phyloP scores from a whole-genome alignment of 1,284 basidiomycete genomes.

The Cryptococcus neoformans region DNA sequence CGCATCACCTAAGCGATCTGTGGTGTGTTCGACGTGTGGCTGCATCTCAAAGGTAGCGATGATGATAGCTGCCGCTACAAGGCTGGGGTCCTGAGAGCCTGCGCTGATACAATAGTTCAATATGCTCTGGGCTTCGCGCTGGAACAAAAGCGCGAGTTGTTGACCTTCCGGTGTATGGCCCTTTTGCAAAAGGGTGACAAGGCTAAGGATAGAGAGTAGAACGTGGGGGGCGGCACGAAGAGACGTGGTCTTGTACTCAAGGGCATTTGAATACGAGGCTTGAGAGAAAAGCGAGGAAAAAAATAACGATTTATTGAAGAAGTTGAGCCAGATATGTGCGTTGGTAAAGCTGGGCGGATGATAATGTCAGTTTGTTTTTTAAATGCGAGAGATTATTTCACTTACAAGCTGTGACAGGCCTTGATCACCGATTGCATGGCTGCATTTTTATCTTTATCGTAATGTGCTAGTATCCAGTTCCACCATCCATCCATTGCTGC shows the following conservation, averaged over 20 bases:
- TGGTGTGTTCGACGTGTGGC: conserved; percentile 26
- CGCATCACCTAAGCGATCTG: conserved; percentile 16
- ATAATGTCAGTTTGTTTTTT: no score
- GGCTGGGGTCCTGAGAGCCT: conserved; percentile 17
- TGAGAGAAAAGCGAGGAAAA: neutral
- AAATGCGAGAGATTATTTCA: neutral
- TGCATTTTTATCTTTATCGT: conserved; percentile 21
- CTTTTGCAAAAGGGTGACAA: conserved; percentile 21
- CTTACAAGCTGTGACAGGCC: neutral
- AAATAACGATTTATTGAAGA: neutral
- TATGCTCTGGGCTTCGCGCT: conserved; percentile 24
- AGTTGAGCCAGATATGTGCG: neutral
- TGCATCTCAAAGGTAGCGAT: conserved; percentile 31
- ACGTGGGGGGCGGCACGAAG: conserved; percentile 22
- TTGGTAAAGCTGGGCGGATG: no score
- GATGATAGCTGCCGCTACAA: conserved; percentile 29
- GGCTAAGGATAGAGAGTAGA: conserved; percentile 23
- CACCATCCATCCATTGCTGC: neutral
- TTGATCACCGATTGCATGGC: neutral
- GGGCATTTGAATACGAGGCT: conserved; percentile 6
- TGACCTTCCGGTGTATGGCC: conserved; percentile 14
- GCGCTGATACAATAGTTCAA: conserved; percentile 15
- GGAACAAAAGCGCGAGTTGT: conserved; percentile 21
- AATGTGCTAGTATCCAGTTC: conserved; percentile 14
- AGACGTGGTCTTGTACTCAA: conserved; percentile 6